Evolutionary conservation across 139 green algal genomes (phyloP).

Genomic region (Chlamydomonas incerta): DNA sequence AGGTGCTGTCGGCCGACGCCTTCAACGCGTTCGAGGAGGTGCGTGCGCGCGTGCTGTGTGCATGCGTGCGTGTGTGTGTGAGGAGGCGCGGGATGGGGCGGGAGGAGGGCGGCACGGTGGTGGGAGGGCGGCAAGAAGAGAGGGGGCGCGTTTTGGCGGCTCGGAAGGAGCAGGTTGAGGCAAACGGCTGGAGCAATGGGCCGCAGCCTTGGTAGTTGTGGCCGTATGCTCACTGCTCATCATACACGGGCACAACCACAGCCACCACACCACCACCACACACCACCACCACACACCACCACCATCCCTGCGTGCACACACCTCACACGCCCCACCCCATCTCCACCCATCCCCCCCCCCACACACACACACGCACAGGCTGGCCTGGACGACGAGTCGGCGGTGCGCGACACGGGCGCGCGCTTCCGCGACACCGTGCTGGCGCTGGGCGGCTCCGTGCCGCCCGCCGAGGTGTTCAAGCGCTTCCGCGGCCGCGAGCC

Average conservation of each 20-base stretch:
- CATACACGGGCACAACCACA: too few relatives aligned
- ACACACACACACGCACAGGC: slow-evolving; percentile 75
- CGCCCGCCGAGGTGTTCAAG: slow-evolving; percentile 84
- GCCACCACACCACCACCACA: too few relatives aligned
- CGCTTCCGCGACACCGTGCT: slow-evolving; percentile 93
- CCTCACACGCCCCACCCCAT: too few relatives aligned
- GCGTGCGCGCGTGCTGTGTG: too few relatives aligned
- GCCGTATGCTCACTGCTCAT: too few relatives aligned
- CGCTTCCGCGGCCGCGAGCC: slow-evolving; percentile 91
- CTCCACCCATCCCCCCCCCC: too few relatives aligned
- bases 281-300: too few relatives aligned
- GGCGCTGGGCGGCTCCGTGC: slow-evolving; percentile 86
- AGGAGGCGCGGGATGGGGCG: neutral
- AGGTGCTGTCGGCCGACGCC: slow-evolving; percentile 95
- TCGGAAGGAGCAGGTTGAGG: too few relatives aligned
- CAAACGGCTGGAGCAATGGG: too few relatives aligned
- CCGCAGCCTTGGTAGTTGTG: too few relatives aligned
- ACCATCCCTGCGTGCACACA: too few relatives aligned
- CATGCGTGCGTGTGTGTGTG: too few relatives aligned
- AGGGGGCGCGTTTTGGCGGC: neutral
- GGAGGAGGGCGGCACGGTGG: neutral
- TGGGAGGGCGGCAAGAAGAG: neutral
- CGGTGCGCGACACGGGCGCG: slow-evolving; percentile 70
- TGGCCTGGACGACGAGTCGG: slow-evolving; percentile 86
- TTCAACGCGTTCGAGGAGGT: slow-evolving; percentile 97